Base-by-base conservation (phyloP, 2,329 filamentous ascomycete species). In the Penicillium sp. region DNA sequence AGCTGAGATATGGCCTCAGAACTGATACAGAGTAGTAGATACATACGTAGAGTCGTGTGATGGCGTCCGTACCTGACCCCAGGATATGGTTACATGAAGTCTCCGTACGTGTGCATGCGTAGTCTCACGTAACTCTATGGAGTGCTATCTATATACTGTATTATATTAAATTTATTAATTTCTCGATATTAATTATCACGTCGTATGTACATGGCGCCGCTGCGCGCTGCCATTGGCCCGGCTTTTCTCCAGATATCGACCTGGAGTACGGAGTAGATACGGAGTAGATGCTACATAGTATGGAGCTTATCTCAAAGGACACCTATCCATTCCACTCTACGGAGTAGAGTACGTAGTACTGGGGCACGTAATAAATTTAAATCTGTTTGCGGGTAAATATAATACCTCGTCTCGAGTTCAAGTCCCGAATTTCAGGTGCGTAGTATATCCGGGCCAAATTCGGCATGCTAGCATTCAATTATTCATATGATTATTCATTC, bases 51-150 rank as follows among this genome's bases (percentile, higher is more conserved):
- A 40, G 35, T 40, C 35, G 14, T n/a, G n/a, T n/a, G 40, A 55
- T 46, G 52, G 45, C 43, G 43, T 42, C 35, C 43, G 52, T 55
- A 21, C 52, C 52, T 55, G 52, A 55, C 52, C 52, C 45, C 45
- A 55, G 45, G 45, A 30, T 42, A 55, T n/a, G 45, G 45, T 55
- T 48, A 55, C 45, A 48, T 55, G 33, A 20, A n/a, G 14, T 8
- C 16, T 21, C 42, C 11, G 14, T 4, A 4, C 38, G 12, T 9
- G 11, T 45, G 12, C n/a, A 11, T 14, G 21, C 18, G 7, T 24
- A 3, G 21, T 43, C 9, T 43, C 8, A 18, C 8, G 40, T 43
- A 33, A 33, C 28, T 4, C 28, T 11, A 33, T 3, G 28, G 3
- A n/a, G n/a, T n/a, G n/a, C n/a, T n/a, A n/a, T n/a, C n/a, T n/a